Conservation (phyloP, 2,329 filamentous ascomycete species). For the Leptosphaerulina australis region DNA sequence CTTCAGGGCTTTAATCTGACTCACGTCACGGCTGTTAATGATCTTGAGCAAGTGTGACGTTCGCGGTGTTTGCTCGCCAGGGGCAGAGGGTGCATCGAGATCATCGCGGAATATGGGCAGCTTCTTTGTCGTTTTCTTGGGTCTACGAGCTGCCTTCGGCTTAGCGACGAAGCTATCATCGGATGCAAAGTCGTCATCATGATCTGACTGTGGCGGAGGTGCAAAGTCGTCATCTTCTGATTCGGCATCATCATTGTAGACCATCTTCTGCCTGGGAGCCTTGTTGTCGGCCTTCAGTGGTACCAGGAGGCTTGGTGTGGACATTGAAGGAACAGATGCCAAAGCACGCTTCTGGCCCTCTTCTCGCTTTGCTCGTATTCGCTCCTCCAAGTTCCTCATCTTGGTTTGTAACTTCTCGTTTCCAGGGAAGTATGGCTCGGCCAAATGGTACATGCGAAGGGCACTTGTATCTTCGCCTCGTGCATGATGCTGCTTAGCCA, state of each 20-base stretch:
- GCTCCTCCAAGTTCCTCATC: constrained; percentile 61
- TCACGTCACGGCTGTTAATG: constrained; percentile 73
- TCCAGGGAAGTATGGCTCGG: constrained; percentile 81
- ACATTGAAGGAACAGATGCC: constrained; percentile 12
- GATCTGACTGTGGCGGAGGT: constrained; percentile 43
- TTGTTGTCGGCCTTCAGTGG: constrained; percentile 38
- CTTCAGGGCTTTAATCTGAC: constrained; percentile 68
- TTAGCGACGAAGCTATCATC: constrained; percentile 48
- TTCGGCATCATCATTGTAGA: constrained; percentile 17
- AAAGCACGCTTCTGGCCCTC: constrained; percentile 29
- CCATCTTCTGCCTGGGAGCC: constrained; percentile 17
- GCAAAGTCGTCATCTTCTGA: constrained; percentile 53
- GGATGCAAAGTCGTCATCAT: constrained; percentile 49
- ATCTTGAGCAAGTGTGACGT: constrained; percentile 69
- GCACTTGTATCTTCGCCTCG: constrained; percentile 78
- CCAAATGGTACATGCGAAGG: constrained; percentile 83
- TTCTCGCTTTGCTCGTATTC: constrained; percentile 52
- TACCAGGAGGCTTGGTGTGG: constrained; percentile 44
- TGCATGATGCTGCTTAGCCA: constrained; percentile 89
- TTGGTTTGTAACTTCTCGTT: constrained; percentile 74
- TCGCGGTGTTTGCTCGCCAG: constrained; percentile 57
- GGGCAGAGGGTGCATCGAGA: constrained; percentile 15
- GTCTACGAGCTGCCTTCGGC: constrained; percentile 45
- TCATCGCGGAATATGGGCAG: constrained; percentile 49
- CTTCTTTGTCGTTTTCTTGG: constrained; percentile 42